Conservation (phyloP, 2,329 filamentous ascomycete species). For the Penicillium oxalicum region DNA sequence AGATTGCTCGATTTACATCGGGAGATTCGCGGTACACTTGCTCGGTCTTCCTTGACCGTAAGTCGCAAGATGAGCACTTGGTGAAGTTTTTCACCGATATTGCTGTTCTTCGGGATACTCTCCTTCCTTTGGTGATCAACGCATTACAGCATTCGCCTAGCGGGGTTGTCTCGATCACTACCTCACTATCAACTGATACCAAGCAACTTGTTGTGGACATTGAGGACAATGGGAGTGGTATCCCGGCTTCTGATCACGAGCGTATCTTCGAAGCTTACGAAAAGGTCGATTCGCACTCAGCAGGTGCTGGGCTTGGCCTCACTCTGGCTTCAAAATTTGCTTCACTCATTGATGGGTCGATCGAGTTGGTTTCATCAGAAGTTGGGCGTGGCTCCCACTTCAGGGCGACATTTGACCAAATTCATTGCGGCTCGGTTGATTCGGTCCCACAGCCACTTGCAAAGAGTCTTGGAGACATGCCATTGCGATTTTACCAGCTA, state of each 20-base stretch:
- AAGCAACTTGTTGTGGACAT: conserved; percentile 6
- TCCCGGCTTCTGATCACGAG: conserved; percentile 3
- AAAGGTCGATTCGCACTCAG: conserved; percentile 7
- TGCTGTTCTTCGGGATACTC: conserved; percentile 6
- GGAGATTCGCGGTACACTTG: conserved; percentile 6
- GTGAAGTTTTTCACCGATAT: conserved; percentile 3
- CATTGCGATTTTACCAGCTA: not conserved
- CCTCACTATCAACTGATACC: not conserved
- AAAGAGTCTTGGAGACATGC: not conserved
- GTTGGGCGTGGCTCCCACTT: conserved; percentile 9
- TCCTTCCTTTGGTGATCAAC: conserved; percentile 6
- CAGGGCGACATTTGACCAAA: conserved; percentile 5
- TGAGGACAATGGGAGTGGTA: conserved; percentile 8
- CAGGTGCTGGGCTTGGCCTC: conserved; percentile 11
- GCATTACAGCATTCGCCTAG: conserved; percentile 4
- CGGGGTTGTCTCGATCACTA: conserved; percentile 4
- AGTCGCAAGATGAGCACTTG: not conserved
- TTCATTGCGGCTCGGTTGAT: not conserved
- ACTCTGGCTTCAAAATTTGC: conserved; percentile 10
- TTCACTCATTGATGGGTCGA: conserved; percentile 5
- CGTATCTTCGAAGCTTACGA: conserved; percentile 12
- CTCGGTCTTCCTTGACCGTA: conserved; percentile 3
- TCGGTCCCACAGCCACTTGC: not conserved
- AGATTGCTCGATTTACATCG: not conserved
- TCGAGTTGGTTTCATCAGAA: conserved; percentile 7